These are phyloP conservation scores for Entonaema liquescens DNA, from an alignment of 495 filamentous ascomycete genomes.

Conservation along the genomic window DNA sequence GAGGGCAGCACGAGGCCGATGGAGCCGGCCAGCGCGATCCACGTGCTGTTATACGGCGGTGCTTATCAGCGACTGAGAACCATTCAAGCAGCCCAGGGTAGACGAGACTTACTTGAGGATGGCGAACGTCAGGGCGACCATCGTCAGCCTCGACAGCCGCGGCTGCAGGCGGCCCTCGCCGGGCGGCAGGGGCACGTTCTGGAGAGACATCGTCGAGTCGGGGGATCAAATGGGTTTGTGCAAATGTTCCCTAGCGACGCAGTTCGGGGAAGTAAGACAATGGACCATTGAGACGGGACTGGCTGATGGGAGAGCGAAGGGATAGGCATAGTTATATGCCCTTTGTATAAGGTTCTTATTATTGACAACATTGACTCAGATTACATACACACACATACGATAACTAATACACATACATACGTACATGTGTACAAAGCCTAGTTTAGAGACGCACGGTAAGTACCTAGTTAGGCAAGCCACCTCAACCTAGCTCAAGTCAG, in stretches of 20 bases:
- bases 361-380: background rate
- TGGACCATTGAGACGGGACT: too few relatives aligned
- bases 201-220: constrained; percentile 16
- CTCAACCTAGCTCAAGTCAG: too few relatives aligned
- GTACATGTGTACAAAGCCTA: too few relatives aligned
- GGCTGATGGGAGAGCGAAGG: background rate
- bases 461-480: too few relatives aligned
- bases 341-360: background rate
- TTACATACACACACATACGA: background rate
- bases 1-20: constrained; percentile 48
- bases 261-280: too few relatives aligned
- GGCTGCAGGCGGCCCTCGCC: constrained; percentile 44
- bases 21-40: constrained; percentile 49
- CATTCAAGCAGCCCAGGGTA: too few relatives aligned
- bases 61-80: too few relatives aligned
- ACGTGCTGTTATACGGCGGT: constrained; percentile 42
- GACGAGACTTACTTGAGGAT: constrained; percentile 48
- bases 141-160: constrained; percentile 45
- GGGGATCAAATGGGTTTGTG: background rate
- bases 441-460: too few relatives aligned
- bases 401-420: too few relatives aligned
- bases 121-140: constrained; percentile 48
- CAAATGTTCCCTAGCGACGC: constrained; percentile 2
- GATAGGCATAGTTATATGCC: background rate
- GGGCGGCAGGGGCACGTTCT: constrained; percentile 16